A percentile compares a stretch with the other conserved stretches of the same genome.
These are phyloP conservation scores for Flaveria sonorensis DNA, from an alignment of 129 eudicot genomes.

Conservation along the genomic window DNA sequence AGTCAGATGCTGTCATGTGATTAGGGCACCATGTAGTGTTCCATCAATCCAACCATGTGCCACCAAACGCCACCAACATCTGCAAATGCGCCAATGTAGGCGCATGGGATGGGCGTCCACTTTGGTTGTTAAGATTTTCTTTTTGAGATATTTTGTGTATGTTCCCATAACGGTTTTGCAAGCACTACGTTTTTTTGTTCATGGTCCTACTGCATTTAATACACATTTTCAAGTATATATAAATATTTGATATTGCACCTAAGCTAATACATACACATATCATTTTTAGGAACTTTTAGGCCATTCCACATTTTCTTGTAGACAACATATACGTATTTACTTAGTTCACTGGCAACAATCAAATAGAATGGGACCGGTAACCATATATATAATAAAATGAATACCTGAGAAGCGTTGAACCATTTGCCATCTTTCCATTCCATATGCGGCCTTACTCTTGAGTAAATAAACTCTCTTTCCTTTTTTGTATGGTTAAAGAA, in stretches of 20 bases:
- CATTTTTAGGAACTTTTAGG: slow-evolving; percentile 1
- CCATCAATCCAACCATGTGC: too few species aligned
- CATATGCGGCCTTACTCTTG: slow-evolving; percentile 69
- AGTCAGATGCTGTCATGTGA: too few species aligned
- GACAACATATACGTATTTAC: background rate
- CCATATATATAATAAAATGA: slow-evolving; percentile 7
- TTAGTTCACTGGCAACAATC: background rate
- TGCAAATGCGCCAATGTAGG: too few species aligned
- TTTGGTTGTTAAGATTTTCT: too few species aligned
- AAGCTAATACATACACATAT: background rate
- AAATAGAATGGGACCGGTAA: background rate
- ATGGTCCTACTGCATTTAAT: background rate
- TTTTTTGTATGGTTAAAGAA: slow-evolving; percentile 50
- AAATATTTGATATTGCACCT: background rate
- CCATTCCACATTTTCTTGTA: slow-evolving; percentile 3
- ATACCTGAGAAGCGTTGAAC: slow-evolving; percentile 81
- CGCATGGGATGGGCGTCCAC: too few species aligned
- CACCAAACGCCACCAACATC: too few species aligned
- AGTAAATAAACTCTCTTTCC: slow-evolving; percentile 49
- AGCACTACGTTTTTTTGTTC: too few species aligned
- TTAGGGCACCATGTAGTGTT: too few species aligned
- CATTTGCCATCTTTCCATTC: slow-evolving; percentile 91
- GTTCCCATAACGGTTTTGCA: too few species aligned
- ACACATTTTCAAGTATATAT: background rate
- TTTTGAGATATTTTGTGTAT: too few species aligned